Base-by-base conservation (phyloP, 2,329 filamentous ascomycete species). In the Metarhizium rileyi region DNA sequence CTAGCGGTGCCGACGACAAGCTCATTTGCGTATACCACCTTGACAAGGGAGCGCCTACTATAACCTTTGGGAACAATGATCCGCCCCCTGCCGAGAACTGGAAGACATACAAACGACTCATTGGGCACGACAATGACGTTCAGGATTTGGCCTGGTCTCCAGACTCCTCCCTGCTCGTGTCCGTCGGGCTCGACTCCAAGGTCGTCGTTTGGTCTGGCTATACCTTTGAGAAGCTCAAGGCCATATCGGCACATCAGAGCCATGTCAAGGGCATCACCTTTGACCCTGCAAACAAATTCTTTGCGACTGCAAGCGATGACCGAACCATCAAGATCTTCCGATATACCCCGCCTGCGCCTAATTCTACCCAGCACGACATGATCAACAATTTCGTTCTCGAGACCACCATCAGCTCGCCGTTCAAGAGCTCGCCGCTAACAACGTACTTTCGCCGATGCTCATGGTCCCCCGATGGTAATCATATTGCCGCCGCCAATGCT, bases 221-320 rank as follows among this genome's bases (percentile, higher is more conserved):
- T 68, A 97, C 90, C 0, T 98, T 98, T 59, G 93, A 98, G 71
- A 97, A 95, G 71, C 77, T 98, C 57, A 97, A 97, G 76, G 91
- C 89, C 3, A 73, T 98, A 5, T 83, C 90, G 2, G 85, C 90
- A 51, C 93, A 98, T 67, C 89, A 95, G 66, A 96, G 90, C 65
- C 94, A 97, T 65, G 93, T 98, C 71, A 98, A 98, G 67, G 93
- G 94, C 54, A 94, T 98, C 60, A 95, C 91, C 0, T 98, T 98
- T 63, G 93, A 98, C 63, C 93, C 93, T 1, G 93, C 93, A 40
- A 97, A 97, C 72, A 98, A 97, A 65, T 98, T 95, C 73, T 98
- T 98, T 68, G 93, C 94, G 16, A 98, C 94, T 0, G 90, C 94
- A 2, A 95, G 90, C 69, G 93, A 98, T 66, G 93, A 98, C 67